phyloP scores from a whole-genome alignment of 768 basidiomycete genomes.

The Hygrophoropsis aurantiaca region DNA sequence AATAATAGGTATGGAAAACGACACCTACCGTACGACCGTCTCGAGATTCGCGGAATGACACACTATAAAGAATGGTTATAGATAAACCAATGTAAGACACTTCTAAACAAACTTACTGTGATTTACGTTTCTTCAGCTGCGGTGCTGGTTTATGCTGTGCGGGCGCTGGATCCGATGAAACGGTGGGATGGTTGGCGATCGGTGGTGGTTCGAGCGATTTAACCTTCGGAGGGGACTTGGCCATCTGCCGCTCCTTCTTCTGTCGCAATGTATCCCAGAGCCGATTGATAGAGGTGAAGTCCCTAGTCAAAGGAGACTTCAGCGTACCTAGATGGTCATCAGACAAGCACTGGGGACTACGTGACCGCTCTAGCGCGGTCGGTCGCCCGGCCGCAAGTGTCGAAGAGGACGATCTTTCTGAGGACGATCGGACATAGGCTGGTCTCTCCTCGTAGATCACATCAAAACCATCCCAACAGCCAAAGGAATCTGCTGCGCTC shows the following conservation, averaged over 20 bases:
- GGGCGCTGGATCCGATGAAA: constrained; percentile 21
- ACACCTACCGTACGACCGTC: constrained; percentile 56
- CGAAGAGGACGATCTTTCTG: constrained; percentile 21
- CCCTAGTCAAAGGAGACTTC: constrained; percentile 16
- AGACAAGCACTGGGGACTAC: constrained; percentile 12
- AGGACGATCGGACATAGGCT: constrained; percentile 4
- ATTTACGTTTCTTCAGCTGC: constrained; percentile 57
- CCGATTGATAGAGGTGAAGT: constrained; percentile 44
- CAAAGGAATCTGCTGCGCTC: constrained; percentile 29
- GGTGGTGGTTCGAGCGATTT: constrained; percentile 54
- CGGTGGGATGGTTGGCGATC: constrained; percentile 10
- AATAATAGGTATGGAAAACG: constrained; percentile 1
- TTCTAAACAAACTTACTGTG: constrained; percentile 47
- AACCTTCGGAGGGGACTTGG: constrained; percentile 67
- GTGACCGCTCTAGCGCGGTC: constrained; percentile 20
- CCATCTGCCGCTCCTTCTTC: constrained; percentile 66
- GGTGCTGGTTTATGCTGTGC: constrained; percentile 27
- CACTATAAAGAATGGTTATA: constrained; percentile 42
- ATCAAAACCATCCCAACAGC: constrained; percentile 32
- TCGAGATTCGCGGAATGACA: constrained; percentile 67
- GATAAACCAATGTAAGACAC: constrained; percentile 1
- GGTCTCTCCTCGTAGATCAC: constrained; percentile 14
- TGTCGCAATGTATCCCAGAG: constrained; percentile 68
- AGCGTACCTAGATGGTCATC: constrained; percentile 5
- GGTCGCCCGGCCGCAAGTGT: constrained; percentile 10